Evolutionary conservation across 306 rosid species (phyloP).

Genomic region (Quercus berberidifolia): DNA sequence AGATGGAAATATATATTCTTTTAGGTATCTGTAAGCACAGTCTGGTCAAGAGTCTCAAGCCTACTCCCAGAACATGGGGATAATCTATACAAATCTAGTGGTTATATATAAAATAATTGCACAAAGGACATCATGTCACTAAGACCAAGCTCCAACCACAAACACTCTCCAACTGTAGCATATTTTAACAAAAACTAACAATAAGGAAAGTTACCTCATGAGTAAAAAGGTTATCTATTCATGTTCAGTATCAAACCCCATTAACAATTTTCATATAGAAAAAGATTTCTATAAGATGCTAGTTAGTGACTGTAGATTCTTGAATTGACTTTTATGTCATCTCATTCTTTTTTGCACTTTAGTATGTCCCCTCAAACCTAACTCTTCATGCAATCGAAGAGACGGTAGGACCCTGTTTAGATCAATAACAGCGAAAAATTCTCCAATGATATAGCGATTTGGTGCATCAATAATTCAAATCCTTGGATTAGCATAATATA

Average conservation of each 20-base stretch:
- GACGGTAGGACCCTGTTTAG: not conserved
- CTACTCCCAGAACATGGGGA: too few species aligned
- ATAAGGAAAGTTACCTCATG: not conserved
- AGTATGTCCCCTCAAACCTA: conserved; percentile 10
- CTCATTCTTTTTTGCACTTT: conserved; percentile 30
- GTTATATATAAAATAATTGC: not conserved
- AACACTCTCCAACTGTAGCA: conserved; percentile 1
- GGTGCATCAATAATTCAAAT: not conserved
- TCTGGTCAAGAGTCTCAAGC: too few species aligned
- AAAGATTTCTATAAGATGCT: not conserved
- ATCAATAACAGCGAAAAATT: not conserved
- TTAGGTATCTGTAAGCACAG: too few species aligned
- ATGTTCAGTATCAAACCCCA: conserved; percentile 20
- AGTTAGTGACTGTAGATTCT: not conserved
- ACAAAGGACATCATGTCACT: too few species aligned
- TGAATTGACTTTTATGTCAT: conserved; percentile 20
- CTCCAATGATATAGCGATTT: not conserved
- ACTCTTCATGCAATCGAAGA: conserved; percentile 3
- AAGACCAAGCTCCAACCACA: not conserved
- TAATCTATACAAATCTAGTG: not conserved
- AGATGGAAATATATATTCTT: not conserved
- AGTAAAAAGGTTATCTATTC: not conserved
- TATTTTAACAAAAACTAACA: not conserved
- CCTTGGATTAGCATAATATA: conserved; percentile 9
- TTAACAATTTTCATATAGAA: conserved; percentile 15